A percentile compares a stretch with the other conserved stretches of the same genome.
Conservation (phyloP, 2,329 filamentous ascomycete species). For the Graphium sp. region DNA sequence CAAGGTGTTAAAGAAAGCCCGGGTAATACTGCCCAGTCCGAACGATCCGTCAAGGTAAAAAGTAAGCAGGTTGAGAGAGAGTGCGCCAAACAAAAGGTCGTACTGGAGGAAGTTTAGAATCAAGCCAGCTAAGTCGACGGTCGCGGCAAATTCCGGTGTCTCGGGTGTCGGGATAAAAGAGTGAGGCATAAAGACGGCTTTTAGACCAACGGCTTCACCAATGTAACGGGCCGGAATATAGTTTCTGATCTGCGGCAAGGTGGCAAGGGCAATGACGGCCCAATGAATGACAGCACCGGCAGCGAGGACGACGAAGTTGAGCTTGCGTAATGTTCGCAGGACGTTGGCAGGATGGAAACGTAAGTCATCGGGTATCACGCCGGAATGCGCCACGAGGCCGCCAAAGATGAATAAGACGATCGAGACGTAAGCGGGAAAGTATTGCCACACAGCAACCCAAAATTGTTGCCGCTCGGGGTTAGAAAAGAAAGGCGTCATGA, state of each 20-base stretch:
- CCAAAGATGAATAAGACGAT: slow-evolving; percentile 5
- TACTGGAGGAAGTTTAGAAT: slow-evolving; percentile 8
- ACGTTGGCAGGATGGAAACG: not conserved
- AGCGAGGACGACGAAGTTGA: slow-evolving; percentile 2
- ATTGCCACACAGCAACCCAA: slow-evolving; percentile 9
- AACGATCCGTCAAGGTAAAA: slow-evolving; percentile 4
- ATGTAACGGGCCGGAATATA: no score
- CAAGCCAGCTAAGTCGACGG: slow-evolving; percentile 6
- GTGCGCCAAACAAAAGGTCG: slow-evolving; percentile 8
- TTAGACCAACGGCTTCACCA: not conserved
- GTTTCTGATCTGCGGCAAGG: no score
- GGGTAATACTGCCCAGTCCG: slow-evolving; percentile 2
- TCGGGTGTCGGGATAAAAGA: slow-evolving; percentile 4
- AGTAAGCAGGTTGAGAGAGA: slow-evolving; percentile 5
- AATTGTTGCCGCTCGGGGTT: slow-evolving; percentile 7
- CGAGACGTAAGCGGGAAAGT: slow-evolving; percentile 9
- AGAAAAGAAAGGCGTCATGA: slow-evolving; percentile 7
- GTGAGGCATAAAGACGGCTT: slow-evolving; percentile 6
- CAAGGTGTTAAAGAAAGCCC: slow-evolving; percentile 2
- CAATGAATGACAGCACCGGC: no score
- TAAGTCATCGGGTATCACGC: not conserved
- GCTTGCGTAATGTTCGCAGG: not conserved
- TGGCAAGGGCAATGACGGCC: slow-evolving; percentile 4
- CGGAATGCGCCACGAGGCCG: not conserved
- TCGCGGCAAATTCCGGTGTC: no score